Percentiles rank a stretch among this genome's conserved stretches.
phyloP scores from a whole-genome alignment of 257 asterid genomes.

The Primulina huaijiensis region DNA sequence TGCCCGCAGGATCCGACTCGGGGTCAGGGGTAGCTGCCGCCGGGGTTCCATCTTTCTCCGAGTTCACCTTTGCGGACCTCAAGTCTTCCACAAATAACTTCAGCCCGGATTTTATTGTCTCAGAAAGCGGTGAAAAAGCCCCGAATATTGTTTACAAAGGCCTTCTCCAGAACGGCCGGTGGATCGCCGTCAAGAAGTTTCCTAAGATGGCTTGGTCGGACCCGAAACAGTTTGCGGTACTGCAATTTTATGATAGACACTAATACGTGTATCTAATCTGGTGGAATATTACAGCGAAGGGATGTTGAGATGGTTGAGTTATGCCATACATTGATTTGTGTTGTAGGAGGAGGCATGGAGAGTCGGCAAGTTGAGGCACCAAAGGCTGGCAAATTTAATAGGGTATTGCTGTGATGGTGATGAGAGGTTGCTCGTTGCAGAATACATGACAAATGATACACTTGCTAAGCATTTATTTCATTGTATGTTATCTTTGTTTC shows the following conservation, averaged over 20 bases:
- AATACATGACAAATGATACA: slow-evolving; percentile 68
- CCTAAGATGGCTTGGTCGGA: slow-evolving; percentile 70
- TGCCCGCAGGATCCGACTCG: slow-evolving; percentile 26
- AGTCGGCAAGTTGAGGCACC: slow-evolving; percentile 62
- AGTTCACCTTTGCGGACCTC: slow-evolving; percentile 52
- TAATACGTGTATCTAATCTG: neutral
- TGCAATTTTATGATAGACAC: neutral
- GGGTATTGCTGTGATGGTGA: slow-evolving; percentile 80
- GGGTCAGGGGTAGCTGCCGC: slow-evolving; percentile 21
- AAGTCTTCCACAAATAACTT: slow-evolving; percentile 60
- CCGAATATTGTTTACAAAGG: slow-evolving; percentile 71
- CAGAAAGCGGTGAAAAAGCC: slow-evolving; percentile 69
- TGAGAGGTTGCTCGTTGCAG: slow-evolving; percentile 71
- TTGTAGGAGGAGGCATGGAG: slow-evolving; percentile 60
- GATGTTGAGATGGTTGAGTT: neutral
- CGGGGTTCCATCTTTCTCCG: slow-evolving; percentile 46
- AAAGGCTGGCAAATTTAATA: slow-evolving; percentile 55
- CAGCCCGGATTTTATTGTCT: slow-evolving; percentile 60
- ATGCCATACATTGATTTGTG: neutral
- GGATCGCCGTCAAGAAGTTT: slow-evolving; percentile 68
- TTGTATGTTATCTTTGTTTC: slow-evolving; percentile 37
- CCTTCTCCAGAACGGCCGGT: slow-evolving; percentile 53
- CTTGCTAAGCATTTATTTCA: slow-evolving; percentile 71
- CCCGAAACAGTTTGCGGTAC: slow-evolving; percentile 74
- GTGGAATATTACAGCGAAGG: neutral